Evolutionary conservation across 2,329 filamentous ascomycete species (phyloP), one percentile per base, ranked within the genome.

Genomic region (Colletotrichum orbiculare): DNA sequence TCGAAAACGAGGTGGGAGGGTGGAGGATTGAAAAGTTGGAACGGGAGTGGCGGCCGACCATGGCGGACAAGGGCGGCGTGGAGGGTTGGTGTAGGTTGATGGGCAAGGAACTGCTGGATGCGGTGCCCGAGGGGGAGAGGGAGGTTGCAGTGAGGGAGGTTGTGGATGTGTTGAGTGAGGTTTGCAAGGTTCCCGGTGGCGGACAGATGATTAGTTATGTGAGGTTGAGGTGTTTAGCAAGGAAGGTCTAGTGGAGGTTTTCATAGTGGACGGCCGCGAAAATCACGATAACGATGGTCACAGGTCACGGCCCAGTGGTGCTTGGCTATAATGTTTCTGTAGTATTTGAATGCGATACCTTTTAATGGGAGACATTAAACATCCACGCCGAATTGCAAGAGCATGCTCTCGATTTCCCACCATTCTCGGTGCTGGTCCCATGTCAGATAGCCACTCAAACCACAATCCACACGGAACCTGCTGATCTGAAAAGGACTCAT

Each of bases 21-120:
- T 85, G 81, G 75, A 71, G 73, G 60, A 76, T 89, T 4, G 82
- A 87, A 70, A 79, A 74, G 68, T 74, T 84, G 0, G 89, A 93
- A 78, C 74, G 82, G 17, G 88, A 91, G 77, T 91, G 89, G 78
- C 76, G 90, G 55, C 87, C 89, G 34, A 92, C 89, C 34, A 79
- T 77, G 25, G 80, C 82, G n/a, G 85, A 84, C 66, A 77, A 75
- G 64, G 87, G 86, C 3, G 89, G 89, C 0, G 77, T 92, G 10
- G 84, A 86, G 59, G 89, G 88, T 2, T 92, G 90, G 89, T 78
- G 91, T 34, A 77, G 85, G 69, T 74, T 92, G 66, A 89, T 92
- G 82, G 88, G 84, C 2, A 85, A 82, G 66, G 76, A 79, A 67
- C 83, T 89, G 53, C 78, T 92, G 60, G 85, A 89, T 67, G 79